Base-by-base conservation (phyloP, 202 grass and related monocot species). In the Bolboschoenoplectus hybrid region DNA sequence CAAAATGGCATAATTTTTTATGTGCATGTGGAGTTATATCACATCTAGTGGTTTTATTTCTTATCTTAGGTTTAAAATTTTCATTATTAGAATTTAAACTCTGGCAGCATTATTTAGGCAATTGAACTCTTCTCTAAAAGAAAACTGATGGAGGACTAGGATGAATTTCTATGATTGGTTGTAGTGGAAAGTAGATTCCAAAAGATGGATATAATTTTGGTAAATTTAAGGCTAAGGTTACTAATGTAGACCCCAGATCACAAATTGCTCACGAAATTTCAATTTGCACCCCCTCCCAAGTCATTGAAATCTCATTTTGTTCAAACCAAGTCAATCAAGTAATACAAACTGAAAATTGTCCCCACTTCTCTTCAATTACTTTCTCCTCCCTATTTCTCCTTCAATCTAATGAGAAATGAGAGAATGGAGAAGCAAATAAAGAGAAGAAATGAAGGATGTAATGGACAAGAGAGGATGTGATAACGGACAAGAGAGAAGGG, bases 261-360 rank as follows among this genome's bases (percentile, higher is more conserved):
- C 65, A 71, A 71, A 46, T 71, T 71, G 40, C 67, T 46, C 41
- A 46, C 3, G 41, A 7, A 71, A 39, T 45, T 65, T 71, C 67
- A 71, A 71, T 13, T 71, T 45, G 40, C 50, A 78, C 13, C 51
- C 20, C 11, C 72, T 9, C 34, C 50, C 6, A 52, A 36, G 47
- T 34, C 13, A 55, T 76, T 56, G 19, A 53, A 55, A 53, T 76
- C 55, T 55, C 12, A 76, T 47, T 36, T 53, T 55, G 73, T 36
- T 53, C 32, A 9, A 55, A 76, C 3, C 73, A 76, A 35, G 32
- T 38, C 32, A 76, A 52, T 16, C 11, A 76, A 55, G 12, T 76
- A 76, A 75, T 26, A 76, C 72, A 55, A 76, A 47, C 20, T 55
- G 26, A 76, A 47, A 36, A 53, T 76, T 76, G 10, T 53, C 11